Evolutionary conservation across 2,329 filamentous ascomycete species (phyloP).

Genomic region (Simplicillium sp.): DNA sequence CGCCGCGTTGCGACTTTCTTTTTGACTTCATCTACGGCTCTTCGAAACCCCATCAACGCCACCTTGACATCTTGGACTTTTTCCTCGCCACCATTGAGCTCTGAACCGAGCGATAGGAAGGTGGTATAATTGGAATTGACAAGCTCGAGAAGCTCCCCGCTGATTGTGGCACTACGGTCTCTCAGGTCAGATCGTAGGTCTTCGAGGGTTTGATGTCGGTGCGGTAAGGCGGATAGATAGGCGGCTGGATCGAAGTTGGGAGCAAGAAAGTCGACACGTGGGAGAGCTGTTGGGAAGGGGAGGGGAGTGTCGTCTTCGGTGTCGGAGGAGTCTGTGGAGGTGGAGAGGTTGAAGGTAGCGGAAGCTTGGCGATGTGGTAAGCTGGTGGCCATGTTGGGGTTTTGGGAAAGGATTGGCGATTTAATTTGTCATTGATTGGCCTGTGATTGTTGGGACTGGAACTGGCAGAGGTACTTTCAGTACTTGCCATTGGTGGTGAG

Average conservation of each 20-base stretch:
- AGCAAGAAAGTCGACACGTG: conserved; percentile 72
- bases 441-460: no score
- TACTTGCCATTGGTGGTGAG: no score
- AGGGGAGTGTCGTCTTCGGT: conserved; percentile 58
- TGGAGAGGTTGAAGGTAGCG: conserved; percentile 30
- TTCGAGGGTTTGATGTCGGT: conserved; percentile 92
- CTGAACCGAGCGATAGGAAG: conserved; percentile 74
- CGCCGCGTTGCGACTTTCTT: conserved; percentile 54
- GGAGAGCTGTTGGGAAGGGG: conserved; percentile 80
- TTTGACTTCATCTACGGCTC: conserved; percentile 70
- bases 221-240: conserved; percentile 72
- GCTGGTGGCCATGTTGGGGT: no score
- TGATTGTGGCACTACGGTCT: conserved; percentile 68
- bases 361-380: not conserved
- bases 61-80: conserved; percentile 85
- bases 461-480: no score
- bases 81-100: conserved; percentile 80
- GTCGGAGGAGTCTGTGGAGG: conserved; percentile 24
- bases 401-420: no score
- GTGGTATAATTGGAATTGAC: conserved; percentile 94
- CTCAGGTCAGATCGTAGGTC: conserved; percentile 83
- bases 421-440: no score
- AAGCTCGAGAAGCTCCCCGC: conserved; percentile 80
- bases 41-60: conserved; percentile 73
- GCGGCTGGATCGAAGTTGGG: conserved; percentile 67